phyloP scores from a whole-genome alignment of 305 asterid genomes.

The Petunia hybrid region DNA sequence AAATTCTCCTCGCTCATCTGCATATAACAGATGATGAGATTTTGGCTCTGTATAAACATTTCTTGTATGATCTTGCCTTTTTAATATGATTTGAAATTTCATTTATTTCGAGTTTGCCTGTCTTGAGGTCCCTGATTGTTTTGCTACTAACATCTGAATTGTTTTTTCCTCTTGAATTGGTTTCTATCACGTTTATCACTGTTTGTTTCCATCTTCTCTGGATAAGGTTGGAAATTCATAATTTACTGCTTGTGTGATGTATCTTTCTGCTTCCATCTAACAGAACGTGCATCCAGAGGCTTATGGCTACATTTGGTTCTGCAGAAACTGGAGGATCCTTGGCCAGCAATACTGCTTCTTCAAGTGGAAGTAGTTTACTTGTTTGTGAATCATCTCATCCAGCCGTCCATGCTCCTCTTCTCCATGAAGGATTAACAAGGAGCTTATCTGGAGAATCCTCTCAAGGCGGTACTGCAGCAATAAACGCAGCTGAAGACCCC shows the following conservation, averaged over 20 bases:
- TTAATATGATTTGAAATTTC: no score
- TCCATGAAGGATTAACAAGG: constrained; percentile 62
- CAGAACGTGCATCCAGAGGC: constrained; percentile 54
- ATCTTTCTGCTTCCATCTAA: constrained; percentile 40
- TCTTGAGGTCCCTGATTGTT: no score
- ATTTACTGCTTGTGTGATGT: constrained; percentile 22
- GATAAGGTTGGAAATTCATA: no score
- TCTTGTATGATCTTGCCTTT: no score
- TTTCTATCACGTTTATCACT: background rate
- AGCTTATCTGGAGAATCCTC: constrained; percentile 52
- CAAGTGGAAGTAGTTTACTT: constrained; percentile 49
- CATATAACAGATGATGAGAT: no score
- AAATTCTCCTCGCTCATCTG: no score
- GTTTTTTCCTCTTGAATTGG: background rate
- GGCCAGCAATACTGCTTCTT: constrained; percentile 43
- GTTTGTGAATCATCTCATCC: constrained; percentile 46
- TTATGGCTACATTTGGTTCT: constrained; percentile 66
- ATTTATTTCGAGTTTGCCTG: no score
- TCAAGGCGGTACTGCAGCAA: constrained; percentile 33
- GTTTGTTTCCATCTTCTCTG: background rate
- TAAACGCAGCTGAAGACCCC: background rate
- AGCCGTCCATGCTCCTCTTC: constrained; percentile 62
- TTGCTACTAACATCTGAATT: no score
- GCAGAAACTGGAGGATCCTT: constrained; percentile 52
- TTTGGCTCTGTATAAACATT: no score